Conservation (phyloP, 2,329 filamentous ascomycete species). For the Aschersonia sp. region DNA sequence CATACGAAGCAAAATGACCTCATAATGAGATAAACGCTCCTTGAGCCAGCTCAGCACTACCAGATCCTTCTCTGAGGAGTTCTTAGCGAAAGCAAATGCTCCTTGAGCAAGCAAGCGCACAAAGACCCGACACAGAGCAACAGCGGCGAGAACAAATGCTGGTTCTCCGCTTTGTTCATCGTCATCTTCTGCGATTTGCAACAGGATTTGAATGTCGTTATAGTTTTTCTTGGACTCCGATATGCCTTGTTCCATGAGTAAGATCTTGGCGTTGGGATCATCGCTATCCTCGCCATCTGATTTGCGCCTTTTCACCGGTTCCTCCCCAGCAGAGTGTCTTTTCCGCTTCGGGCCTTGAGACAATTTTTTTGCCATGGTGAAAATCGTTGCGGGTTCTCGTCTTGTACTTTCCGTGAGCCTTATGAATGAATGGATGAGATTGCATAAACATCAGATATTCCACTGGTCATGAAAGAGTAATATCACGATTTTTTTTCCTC, state of each 20-base stretch:
- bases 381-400: not conserved
- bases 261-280: slow-evolving; percentile 49
- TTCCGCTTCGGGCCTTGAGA: slow-evolving; percentile 33
- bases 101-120: slow-evolving; percentile 66
- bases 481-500: not conserved
- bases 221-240: slow-evolving; percentile 79
- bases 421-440: no score
- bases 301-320: slow-evolving; percentile 35
- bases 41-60: slow-evolving; percentile 69
- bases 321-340: slow-evolving; percentile 25
- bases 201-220: slow-evolving; percentile 70
- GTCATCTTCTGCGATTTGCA: slow-evolving; percentile 37
- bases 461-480: no score
- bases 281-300: slow-evolving; percentile 30
- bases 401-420: no score
- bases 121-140: slow-evolving; percentile 79
- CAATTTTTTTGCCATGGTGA: slow-evolving; percentile 12
- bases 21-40: slow-evolving; percentile 59
- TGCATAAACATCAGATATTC: no score
- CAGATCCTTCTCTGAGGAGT: slow-evolving; percentile 55
- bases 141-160: slow-evolving; percentile 52
- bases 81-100: slow-evolving; percentile 49
- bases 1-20: slow-evolving; percentile 43
- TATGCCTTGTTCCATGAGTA: slow-evolving; percentile 67
- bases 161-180: slow-evolving; percentile 25